Evolutionary conservation across 2,329 filamentous ascomycete genomes (phyloP).

Genomic region (Ceratocystis albifundus): DNA sequence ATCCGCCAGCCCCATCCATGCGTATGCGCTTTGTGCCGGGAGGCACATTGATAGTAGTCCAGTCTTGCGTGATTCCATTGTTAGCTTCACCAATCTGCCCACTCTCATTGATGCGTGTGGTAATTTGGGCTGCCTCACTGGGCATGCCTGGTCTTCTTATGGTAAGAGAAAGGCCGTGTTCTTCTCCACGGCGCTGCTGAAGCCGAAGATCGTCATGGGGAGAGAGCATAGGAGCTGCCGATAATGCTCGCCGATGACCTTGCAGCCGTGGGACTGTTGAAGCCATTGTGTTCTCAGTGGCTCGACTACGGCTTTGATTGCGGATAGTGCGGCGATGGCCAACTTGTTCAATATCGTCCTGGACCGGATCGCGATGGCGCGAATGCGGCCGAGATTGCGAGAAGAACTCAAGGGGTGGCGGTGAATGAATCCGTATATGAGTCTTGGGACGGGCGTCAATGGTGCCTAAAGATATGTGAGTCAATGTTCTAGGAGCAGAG

Average conservation of each 20-base stretch:
- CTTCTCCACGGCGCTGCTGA: constrained; percentile 47
- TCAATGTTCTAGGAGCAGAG: background rate
- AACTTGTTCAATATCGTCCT: constrained; percentile 46
- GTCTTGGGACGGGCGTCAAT: constrained; percentile 33
- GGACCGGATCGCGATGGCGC: constrained; percentile 39
- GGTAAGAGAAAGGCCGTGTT: constrained; percentile 42
- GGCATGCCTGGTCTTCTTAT: constrained; percentile 29
- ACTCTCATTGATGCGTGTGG: constrained; percentile 44
- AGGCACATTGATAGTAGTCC: constrained; percentile 74
- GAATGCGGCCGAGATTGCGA: constrained; percentile 40
- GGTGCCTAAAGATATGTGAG: constrained; percentile 14
- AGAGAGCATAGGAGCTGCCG: constrained; percentile 30
- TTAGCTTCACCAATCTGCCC: constrained; percentile 61
- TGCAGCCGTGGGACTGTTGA: constrained; percentile 34
- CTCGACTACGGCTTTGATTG: background rate
- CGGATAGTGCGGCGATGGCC: background rate
- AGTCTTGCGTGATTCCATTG: constrained; percentile 62
- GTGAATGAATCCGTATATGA: constrained; percentile 27
- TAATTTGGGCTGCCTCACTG: constrained; percentile 54
- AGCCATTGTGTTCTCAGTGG: constrained; percentile 38
- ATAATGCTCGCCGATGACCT: constrained; percentile 27
- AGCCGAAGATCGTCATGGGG: constrained; percentile 29
- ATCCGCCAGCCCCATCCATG: constrained; percentile 68
- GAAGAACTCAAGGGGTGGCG: constrained; percentile 37
- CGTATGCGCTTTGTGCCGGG: constrained; percentile 71